Conservation (phyloP, 805 yeast genomes). For the Wickerhamiella occidentalis region DNA sequence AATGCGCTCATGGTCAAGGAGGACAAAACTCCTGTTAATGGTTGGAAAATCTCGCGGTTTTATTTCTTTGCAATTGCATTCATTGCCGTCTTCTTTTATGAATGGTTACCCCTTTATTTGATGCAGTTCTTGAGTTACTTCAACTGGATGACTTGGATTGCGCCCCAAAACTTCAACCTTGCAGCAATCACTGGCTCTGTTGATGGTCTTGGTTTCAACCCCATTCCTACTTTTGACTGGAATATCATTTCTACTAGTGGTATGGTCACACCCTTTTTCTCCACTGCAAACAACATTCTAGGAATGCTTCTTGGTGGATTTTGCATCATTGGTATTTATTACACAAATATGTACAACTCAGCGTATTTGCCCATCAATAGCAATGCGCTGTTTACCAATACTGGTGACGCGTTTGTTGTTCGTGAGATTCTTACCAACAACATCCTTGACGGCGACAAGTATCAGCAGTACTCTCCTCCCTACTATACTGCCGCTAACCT, state of each 20-base stretch:
- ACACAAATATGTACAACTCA: constrained; percentile 33
- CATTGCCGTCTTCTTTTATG: constrained; percentile 39
- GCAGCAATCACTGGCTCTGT: constrained; percentile 52
- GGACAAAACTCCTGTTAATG: constrained; percentile 31
- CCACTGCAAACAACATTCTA: constrained; percentile 24
- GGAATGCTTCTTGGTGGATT: constrained; percentile 24
- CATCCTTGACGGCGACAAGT: constrained; percentile 34
- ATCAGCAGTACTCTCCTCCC: constrained; percentile 43
- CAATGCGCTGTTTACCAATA: constrained; percentile 39
- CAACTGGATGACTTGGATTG: constrained; percentile 52
- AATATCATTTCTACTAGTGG: constrained; percentile 27
- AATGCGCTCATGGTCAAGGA: constrained; percentile 27
- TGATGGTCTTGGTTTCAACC: constrained; percentile 39
- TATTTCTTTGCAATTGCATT: constrained; percentile 38
- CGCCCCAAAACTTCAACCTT: constrained; percentile 40
- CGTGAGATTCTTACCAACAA: constrained; percentile 34
- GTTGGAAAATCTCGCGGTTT: constrained; percentile 49
- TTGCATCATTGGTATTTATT: constrained; percentile 29
- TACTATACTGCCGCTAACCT: constrained; percentile 45
- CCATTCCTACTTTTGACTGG: constrained; percentile 34
- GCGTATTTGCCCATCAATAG: constrained; percentile 35
- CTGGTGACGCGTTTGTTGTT: constrained; percentile 36
- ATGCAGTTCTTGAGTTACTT: constrained; percentile 52
- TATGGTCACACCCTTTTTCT: constrained; percentile 30
- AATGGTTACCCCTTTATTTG: constrained; percentile 58